Evolutionary conservation across 805 yeast species (phyloP), one percentile per base, ranked within the genome.

Genomic region (Teunomyces pallodes): DNA sequence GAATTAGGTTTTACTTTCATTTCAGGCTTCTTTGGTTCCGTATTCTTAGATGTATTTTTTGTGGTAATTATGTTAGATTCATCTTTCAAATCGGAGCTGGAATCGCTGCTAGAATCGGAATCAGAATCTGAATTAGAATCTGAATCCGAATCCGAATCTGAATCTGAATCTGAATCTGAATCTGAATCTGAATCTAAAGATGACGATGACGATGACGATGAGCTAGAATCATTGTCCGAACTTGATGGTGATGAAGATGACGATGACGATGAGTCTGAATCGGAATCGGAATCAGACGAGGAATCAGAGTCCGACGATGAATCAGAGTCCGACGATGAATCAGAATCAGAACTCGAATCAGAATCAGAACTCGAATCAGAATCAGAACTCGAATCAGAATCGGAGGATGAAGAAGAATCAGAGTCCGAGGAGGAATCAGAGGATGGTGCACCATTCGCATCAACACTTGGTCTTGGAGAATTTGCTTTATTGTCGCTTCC

Each of bases 221-320:
- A 16, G 33, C 48, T 42, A 24, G 16, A 9, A 49, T 48, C 48
- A 27, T 9, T 9, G 24, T 8, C 28, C 17, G 7, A 28, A 36
- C 14, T 17, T 24, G 12, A 9, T 16, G 20, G 3, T 4, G 20
- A 17, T 1, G 20, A 17, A 2, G 17, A 16, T 2, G 17, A 27
- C 17, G 17, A 16, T 2, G 17, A 16, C 16, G 36, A 32, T 13
- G 13, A 20, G 4, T 24, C 41, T 9, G 41, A 36, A 8, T 24
- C 41, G 3, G 41, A 36, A 3, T 17, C 24, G 5, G 41, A 36
- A 36, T 24, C 41, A 2, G 41, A 24, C 5, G 20, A 17, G 20
- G 20, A 17, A 4, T 17, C 20, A 2, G 20, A 17, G 20, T 17
- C 5, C 5, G 20, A 17, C 2, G 20, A 17, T 2, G 20, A 31